Conservation (phyloP, 768 basidiomycete species). For the Pleurotus tuber-regium region DNA sequence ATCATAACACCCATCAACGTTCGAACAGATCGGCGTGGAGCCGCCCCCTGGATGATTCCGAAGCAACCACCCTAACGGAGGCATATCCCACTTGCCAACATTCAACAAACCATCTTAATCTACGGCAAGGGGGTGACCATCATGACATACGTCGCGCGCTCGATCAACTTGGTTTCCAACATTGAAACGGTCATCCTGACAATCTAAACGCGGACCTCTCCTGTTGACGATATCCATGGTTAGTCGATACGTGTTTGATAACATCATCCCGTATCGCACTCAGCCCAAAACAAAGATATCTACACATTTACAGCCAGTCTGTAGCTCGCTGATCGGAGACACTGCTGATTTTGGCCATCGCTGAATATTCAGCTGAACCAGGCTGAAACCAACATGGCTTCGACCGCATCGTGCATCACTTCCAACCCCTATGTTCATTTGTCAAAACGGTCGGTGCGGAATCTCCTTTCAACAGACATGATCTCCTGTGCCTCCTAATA, state of each 20-base stretch:
- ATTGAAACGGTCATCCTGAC: constrained; percentile 6
- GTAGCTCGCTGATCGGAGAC: neutral
- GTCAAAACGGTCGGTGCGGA: neutral
- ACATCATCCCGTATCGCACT: too few species aligned
- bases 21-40: constrained; percentile 2
- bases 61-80: constrained; percentile 1
- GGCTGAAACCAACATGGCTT: neutral
- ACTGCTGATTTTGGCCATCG: neutral
- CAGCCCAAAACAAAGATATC: too few species aligned
- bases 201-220: too few species aligned
- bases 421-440: neutral
- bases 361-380: constrained; percentile 2
- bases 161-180: neutral
- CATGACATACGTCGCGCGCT: neutral
- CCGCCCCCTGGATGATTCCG: constrained; percentile 6
- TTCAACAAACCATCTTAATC: constrained; percentile 3
- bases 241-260: too few species aligned
- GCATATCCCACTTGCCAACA: constrained; percentile 7
- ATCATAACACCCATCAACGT: neutral
- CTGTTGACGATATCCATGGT: too few species aligned
- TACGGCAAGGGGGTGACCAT: neutral
- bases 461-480: neutral
- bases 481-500: neutral
- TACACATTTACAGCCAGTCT: too few species aligned
- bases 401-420: constrained; percentile 1